Base-by-base conservation (phyloP, 768 basidiomycete species). In the Termitomyces sp. region DNA sequence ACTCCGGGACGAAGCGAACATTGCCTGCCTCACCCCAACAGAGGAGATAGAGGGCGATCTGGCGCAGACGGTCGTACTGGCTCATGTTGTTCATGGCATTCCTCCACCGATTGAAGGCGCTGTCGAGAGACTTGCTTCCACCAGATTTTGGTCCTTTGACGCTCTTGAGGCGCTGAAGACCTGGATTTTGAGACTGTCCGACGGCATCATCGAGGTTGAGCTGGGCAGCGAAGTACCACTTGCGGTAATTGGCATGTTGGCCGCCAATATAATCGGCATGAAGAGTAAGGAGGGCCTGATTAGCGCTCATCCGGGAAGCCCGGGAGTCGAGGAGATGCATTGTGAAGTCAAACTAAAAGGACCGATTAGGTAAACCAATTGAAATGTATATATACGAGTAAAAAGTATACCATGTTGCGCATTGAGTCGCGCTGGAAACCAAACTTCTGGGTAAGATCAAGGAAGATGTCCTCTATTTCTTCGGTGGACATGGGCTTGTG, bases 41-140 rank as follows among this genome's bases (percentile, higher is more conserved):
- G 49, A 99, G 84, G 55, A 99, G 84, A 73, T 89, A 99, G 45
- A 99, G 87, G 3, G 97, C 96, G 63, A 99, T 86, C 74, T 99
- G 97, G 15, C 97, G 90, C 45, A 98, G 84, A 70, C 96, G 89
- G 72, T 99, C 97, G 76, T 99, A 99, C 71, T 97, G 93, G 75
- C 91, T 94, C 97, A 99, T 99, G 78, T 88, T 94, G 79, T 95
- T 91, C 97, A 99, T 99, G 58, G 96, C 97, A 69, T 92, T 94
- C 52, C 96, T 84, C 97, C 97, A 99, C 58, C 96, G 84, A 71
- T 91, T 92, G 68, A 94, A 84, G 18, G 97, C 97, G 54, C 88
- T 90, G 74, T 98, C 95, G 62, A 99, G 89, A 39, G 93, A 92
- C 74, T 96, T 98, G 66, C 74, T 73, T 55, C 77, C 74, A 39